phyloP scores from a whole-genome alignment of 2,329 filamentous ascomycete genomes.

The Capronia americana region DNA sequence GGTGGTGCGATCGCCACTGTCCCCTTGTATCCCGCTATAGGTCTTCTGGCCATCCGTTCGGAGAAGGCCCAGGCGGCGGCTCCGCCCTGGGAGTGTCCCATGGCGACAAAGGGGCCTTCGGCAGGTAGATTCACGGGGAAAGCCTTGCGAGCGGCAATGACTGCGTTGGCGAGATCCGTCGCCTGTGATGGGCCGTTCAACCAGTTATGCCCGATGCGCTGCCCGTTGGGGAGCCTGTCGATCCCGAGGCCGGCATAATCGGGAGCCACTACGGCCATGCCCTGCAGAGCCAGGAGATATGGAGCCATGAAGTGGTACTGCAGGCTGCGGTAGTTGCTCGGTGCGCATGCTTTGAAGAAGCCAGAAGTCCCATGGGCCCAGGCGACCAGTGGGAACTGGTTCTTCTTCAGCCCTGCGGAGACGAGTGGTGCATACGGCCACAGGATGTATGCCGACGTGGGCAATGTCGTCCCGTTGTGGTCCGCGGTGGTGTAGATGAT shows the following conservation, averaged over 20 bases:
- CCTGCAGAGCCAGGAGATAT: conserved; percentile 50
- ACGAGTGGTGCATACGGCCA: conserved; percentile 53
- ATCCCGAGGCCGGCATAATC: conserved; percentile 57
- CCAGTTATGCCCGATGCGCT: conserved; percentile 43
- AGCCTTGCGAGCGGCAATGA: conserved; percentile 51
- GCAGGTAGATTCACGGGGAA: conserved; percentile 42
- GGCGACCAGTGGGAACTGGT: conserved; percentile 45
- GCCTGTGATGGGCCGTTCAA: conserved; percentile 48
- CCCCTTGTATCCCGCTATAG: conserved; percentile 39
- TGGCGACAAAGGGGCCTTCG: conserved; percentile 50
- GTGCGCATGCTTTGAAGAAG: conserved; percentile 48
- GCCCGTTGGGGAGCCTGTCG: conserved; percentile 17
- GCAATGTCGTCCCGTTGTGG: conserved; percentile 54
- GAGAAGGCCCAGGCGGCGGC: conserved; percentile 52
- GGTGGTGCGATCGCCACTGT: conserved; percentile 7
- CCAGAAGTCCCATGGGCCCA: conserved; percentile 58
- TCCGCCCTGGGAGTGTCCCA: conserved; percentile 58
- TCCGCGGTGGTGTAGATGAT: conserved; percentile 57
- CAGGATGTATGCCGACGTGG: conserved; percentile 58
- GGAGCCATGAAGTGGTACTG: conserved; percentile 52
- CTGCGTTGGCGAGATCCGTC: conserved; percentile 53
- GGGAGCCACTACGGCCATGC: conserved; percentile 54
- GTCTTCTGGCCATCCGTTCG: conserved; percentile 44
- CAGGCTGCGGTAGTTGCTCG: conserved; percentile 51
- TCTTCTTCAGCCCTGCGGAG: conserved; percentile 19